Percentiles rank a stretch among this genome's conserved stretches.
These are phyloP conservation scores for Phyllosticta citriasiana DNA, from an alignment of 2,329 filamentous ascomycete genomes.

Conservation along the genomic window DNA sequence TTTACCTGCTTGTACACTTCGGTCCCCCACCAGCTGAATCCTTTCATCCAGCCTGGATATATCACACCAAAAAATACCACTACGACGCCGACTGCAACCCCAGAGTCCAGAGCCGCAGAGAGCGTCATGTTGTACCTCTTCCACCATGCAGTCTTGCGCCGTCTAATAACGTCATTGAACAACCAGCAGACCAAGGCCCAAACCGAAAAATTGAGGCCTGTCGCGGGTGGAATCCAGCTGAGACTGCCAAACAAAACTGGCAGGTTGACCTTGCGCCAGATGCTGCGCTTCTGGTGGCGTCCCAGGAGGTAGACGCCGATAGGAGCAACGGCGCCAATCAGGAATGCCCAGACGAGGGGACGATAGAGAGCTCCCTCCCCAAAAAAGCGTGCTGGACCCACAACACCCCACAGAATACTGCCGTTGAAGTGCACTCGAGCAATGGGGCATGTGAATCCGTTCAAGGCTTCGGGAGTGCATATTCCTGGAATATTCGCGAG, in stretches of 20 bases:
- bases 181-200: conserved; percentile 78
- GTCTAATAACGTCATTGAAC: conserved; percentile 70
- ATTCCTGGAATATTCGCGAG: conserved; percentile 65
- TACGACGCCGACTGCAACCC: conserved; percentile 71
- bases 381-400: conserved; percentile 75
- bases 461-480: conserved; percentile 70
- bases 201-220: conserved; percentile 74
- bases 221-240: conserved; percentile 76
- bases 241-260: conserved; percentile 76
- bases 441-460: conserved; percentile 80
- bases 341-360: conserved; percentile 70
- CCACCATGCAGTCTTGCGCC: conserved; percentile 68
- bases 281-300: conserved; percentile 44
- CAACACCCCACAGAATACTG: conserved; percentile 80
- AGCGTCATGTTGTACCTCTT: conserved; percentile 86
- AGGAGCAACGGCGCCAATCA: conserved; percentile 64
- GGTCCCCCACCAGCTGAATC: conserved; percentile 81
- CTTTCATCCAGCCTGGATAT: conserved; percentile 65
- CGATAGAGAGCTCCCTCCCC: conserved; percentile 65
- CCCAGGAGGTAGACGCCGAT: conserved; percentile 64
- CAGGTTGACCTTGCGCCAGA: conserved; percentile 68
- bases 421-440: conserved; percentile 86
- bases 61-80: conserved; percentile 79
- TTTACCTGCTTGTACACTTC: conserved; percentile 63
- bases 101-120: conserved; percentile 72